Percentiles rank a stretch among this genome's conserved stretches.
Evolutionary conservation across 2,329 filamentous ascomycete genomes (phyloP).

Genomic region (Aspergillus caelatus): DNA sequence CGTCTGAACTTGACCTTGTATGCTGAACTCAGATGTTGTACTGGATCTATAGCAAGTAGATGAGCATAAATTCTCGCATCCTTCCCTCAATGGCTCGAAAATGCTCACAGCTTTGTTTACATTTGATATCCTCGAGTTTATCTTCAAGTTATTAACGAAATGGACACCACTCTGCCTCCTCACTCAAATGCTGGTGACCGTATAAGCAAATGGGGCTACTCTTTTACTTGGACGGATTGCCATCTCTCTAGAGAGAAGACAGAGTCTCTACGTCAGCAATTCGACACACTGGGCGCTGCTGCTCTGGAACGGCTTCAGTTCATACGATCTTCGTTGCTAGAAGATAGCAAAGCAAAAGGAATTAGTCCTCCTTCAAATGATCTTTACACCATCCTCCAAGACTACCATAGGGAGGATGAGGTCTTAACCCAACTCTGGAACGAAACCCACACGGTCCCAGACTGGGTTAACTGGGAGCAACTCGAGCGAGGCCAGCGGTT

Average conservation of each 20-base stretch:
- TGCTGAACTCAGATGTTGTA: background rate
- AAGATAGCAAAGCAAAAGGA: constrained; percentile 12
- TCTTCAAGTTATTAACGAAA: background rate
- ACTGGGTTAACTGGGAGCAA: constrained; percentile 76
- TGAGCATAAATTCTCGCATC: background rate
- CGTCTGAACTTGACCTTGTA: background rate
- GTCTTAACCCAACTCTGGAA: constrained; percentile 62
- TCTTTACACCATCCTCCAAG: constrained; percentile 62
- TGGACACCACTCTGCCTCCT: background rate
- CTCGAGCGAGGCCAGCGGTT: constrained; percentile 72
- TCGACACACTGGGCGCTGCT: constrained; percentile 18
- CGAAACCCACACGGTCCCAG: constrained; percentile 65
- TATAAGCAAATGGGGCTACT: constrained; percentile 21
- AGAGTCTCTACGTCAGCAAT: constrained; percentile 20
- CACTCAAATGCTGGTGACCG: constrained; percentile 8
- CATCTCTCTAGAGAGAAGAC: constrained; percentile 15
- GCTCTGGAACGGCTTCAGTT: constrained; percentile 19
- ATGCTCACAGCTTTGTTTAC: background rate
- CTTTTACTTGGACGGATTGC: constrained; percentile 19
- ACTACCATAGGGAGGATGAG: constrained; percentile 59
- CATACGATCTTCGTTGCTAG: constrained; percentile 11
- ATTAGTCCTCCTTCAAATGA: constrained; percentile 41
- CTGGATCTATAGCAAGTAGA: background rate
- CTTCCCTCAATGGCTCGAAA: background rate
- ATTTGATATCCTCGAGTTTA: background rate